These are phyloP conservation scores for Dentipellis fragilis DNA, from an alignment of 768 basidiomycete genomes.

Conservation along the genomic window DNA sequence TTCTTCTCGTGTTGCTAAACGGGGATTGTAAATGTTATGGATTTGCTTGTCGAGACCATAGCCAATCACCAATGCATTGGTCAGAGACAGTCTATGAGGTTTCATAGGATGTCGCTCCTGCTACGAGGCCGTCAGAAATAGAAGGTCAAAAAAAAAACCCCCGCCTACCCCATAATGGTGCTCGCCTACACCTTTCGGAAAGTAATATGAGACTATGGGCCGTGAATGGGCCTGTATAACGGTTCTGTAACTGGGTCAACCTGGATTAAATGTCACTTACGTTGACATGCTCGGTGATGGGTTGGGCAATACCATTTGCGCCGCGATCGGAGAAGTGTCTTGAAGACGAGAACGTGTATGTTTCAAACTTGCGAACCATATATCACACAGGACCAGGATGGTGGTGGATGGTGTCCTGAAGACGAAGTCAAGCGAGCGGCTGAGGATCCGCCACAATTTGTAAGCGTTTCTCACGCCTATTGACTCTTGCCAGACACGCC, in stretches of 20 bases:
- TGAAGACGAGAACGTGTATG: constrained; percentile 56
- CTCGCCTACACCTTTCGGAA: constrained; percentile 85
- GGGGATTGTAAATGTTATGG: constrained; percentile 83
- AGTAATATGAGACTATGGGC: constrained; percentile 93
- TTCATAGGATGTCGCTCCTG: constrained; percentile 99
- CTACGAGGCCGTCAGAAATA: neutral
- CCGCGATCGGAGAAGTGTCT: constrained; percentile 75
- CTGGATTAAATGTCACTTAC: constrained; percentile 31
- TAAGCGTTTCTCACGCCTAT: neutral
- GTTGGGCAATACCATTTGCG: constrained; percentile 57
- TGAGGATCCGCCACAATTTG: neutral
- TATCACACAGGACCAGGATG: too few relatives aligned
- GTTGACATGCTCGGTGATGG: constrained; percentile 71
- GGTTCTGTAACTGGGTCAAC: neutral
- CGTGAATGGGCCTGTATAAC: constrained; percentile 59
- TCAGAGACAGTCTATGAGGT: constrained; percentile 90
- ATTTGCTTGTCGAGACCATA: constrained; percentile 96
- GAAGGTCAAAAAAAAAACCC: neutral
- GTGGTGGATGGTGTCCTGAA: neutral
- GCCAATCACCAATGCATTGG: constrained; percentile 91
- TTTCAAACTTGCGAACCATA: constrained; percentile 17
- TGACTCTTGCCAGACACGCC: too few relatives aligned
- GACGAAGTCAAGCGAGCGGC: neutral
- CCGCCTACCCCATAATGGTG: constrained; percentile 88
- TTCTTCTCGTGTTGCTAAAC: constrained; percentile 82